phyloP scores from a whole-genome alignment of 2,329 filamentous ascomycete genomes.

The Whalleya microplaca region DNA sequence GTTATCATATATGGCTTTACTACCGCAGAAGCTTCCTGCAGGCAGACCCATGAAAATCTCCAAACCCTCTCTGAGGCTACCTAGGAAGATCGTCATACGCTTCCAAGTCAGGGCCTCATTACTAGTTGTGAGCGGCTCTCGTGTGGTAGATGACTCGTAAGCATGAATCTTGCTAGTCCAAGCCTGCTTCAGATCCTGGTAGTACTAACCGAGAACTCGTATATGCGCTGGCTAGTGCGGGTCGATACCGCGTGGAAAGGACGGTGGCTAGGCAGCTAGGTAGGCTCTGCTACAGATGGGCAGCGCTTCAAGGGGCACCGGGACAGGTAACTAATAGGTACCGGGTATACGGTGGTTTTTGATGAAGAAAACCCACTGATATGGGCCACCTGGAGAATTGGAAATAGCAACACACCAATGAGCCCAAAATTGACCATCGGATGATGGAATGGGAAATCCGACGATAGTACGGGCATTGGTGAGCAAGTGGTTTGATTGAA shows the following conservation, averaged over 20 bases:
- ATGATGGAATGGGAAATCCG: constrained; percentile 2
- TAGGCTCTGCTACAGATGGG: background rate
- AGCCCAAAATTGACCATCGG: background rate
- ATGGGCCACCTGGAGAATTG: constrained; percentile 3
- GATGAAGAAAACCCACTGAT: constrained; percentile 9
- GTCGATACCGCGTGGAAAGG: background rate
- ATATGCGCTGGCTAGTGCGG: background rate
- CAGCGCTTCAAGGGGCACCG: too few relatives aligned
- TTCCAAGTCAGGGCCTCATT: background rate
- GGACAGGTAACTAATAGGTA: background rate
- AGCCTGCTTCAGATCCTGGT: background rate
- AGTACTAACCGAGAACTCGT: background rate
- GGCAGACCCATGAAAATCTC: background rate
- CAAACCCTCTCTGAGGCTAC: background rate
- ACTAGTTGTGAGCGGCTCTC: too few relatives aligned
- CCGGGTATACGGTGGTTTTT: background rate
- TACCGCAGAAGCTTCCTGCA: background rate
- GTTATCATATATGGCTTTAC: background rate
- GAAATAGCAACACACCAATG: constrained; percentile 13
- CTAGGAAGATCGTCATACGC: background rate
- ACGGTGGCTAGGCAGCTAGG: background rate
- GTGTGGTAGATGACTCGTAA: background rate
- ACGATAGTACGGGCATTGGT: constrained; percentile 2
- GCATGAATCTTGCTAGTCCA: background rate
- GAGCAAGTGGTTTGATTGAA: constrained; percentile 1